Evolutionary conservation across 306 rosid genomes (phyloP).

Genomic region (Gleditsia sinensis): DNA sequence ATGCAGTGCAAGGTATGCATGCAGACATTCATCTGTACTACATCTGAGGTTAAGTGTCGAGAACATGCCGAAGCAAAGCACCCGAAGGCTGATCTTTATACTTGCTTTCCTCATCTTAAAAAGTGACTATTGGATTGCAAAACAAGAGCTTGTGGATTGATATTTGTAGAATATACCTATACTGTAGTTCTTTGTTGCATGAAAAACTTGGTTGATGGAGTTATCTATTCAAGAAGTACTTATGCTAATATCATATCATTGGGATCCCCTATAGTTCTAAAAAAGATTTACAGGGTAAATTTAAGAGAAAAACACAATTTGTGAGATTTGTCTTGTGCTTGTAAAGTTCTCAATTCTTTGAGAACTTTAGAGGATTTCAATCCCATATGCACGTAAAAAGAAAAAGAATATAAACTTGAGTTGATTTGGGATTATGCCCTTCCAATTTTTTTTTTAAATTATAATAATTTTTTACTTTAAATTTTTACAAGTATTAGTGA

Average conservation of each 20-base stretch:
- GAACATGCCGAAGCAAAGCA: slow-evolving; percentile 66
- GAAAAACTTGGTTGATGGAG: not conserved
- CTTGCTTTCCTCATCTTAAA: slow-evolving; percentile 57
- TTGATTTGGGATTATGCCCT: no score
- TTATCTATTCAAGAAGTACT: not conserved
- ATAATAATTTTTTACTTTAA: no score
- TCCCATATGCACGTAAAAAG: no score
- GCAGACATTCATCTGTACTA: slow-evolving; percentile 65
- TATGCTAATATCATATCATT: not conserved
- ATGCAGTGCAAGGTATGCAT: slow-evolving; percentile 70
- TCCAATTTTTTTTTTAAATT: no score
- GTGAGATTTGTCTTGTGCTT: no score
- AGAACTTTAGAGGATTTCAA: no score
- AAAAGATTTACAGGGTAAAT: no score
- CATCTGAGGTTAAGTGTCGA: slow-evolving; percentile 59
- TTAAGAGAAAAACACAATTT: no score
- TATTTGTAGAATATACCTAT: not conserved
- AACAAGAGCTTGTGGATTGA: slow-evolving; percentile 12
- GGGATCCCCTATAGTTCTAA: no score
- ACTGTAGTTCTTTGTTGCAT: not conserved
- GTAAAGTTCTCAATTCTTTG: no score
- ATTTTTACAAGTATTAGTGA: no score
- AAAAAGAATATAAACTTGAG: no score
- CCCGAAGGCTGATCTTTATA: slow-evolving; percentile 51
- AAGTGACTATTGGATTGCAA: slow-evolving; percentile 32